Base-by-base conservation (phyloP, 1,284 basidiomycete genomes). In the Apiotrichum domesticum region DNA sequence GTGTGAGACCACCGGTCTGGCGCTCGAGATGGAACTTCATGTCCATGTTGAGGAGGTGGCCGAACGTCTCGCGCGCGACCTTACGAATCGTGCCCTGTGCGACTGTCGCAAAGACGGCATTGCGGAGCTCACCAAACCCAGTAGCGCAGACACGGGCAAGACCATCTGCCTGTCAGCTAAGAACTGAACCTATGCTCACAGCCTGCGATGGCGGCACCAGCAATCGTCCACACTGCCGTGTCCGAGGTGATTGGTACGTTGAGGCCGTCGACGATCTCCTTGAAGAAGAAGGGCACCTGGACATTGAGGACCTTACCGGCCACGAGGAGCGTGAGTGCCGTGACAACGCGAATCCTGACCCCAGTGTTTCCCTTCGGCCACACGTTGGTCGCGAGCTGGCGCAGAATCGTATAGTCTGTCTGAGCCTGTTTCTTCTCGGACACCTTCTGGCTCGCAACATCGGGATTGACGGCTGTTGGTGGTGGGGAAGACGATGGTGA, bases 231-330 rank as follows among this genome's bases (percentile, higher is more conserved):
- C 3, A 91, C 89, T 0, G 93, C 90, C 4, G 87, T 85, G 0
- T 82, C 80, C 8, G 87, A 81, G 0, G 86, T 83, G 54, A 96
- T 80, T 49, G 90, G 86, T 32, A 98, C 79, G 69, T 96, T 97
- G 62, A 98, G 80, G 1, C 85, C 75, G 72, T 98, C 95, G 57
- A 98, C 86, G 49, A 98, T 85, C 42, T 82, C 74, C 75, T 98
- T 98, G 83, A 98, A 98, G 63, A 98, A 82, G 65, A 93, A 85
- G 0, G 96, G 95, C 5, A 98, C 94, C 81, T 98, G 95, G 0
- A 98, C 95, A 71, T 98, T 98, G 57, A 98, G 79, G 34, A 94
- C 89, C 83, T 98, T 98, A 54, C 91, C 94, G 6, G 83, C 80
- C 40, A 98, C 80, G 40, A 98, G 80, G 54, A 98, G 77, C 0